These are phyloP conservation scores for Cryptosporidium sp. DNA, from an alignment of 169 alveolate genomes.

Conservation along the genomic window DNA sequence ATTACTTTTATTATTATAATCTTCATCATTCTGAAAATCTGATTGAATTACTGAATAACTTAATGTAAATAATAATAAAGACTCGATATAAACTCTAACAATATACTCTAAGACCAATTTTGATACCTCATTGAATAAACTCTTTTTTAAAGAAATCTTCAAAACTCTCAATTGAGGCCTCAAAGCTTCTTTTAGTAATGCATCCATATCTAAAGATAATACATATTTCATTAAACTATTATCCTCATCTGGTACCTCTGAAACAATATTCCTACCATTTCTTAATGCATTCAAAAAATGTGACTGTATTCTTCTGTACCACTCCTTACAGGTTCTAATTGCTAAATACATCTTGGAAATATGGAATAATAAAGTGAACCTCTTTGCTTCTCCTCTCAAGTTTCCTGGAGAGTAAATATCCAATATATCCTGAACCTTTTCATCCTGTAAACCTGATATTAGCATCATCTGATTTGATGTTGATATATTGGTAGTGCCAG, in stretches of 20 bases:
- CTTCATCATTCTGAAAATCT: neutral
- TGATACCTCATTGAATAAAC: conserved; percentile 41
- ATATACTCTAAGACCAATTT: conserved; percentile 40
- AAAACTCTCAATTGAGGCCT: conserved; percentile 65
- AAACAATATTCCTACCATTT: neutral
- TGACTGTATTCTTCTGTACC: conserved; percentile 25
- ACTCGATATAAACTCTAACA: conserved; percentile 30
- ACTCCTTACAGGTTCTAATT: conserved; percentile 54
- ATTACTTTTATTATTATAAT: neutral
- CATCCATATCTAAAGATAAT: conserved; percentile 61
- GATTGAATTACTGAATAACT: conserved; percentile 11
- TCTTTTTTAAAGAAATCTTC: conserved; percentile 64
- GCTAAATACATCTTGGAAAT: conserved; percentile 36
- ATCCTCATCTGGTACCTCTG: neutral
- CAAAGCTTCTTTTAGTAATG: conserved; percentile 42
- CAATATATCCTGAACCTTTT: neutral
- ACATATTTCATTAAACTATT: conserved; percentile 3
- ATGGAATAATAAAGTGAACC: conserved; percentile 28
- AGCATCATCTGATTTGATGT: conserved; percentile 1
- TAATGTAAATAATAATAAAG: conserved; percentile 24
- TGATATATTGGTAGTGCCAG: neutral
- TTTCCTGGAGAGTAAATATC: conserved; percentile 10
- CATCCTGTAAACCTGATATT: neutral
- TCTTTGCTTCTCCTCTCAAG: conserved; percentile 57
- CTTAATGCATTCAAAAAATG: conserved; percentile 28